These are phyloP conservation scores for Pseudophaeomoniella oleicola DNA, from an alignment of 2,329 filamentous ascomycete genomes.

Conservation along the genomic window DNA sequence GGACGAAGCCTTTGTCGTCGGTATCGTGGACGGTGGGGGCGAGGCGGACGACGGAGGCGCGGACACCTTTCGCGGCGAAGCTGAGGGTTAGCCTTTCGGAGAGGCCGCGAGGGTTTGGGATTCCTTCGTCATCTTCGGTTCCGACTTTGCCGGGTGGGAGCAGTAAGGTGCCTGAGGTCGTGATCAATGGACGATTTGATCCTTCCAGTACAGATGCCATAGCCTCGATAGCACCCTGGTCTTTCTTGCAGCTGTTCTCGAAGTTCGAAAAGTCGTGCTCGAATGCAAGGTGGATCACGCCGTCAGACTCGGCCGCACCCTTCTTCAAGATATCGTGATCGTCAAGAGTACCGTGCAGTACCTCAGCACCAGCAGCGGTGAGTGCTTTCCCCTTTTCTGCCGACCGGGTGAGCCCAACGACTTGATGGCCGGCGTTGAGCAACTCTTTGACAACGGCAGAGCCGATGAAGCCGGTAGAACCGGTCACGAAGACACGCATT, in stretches of 20 bases:
- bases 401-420: conserved; percentile 26
- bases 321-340: conserved; percentile 19
- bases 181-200: conserved; percentile 20
- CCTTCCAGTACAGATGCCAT: conserved; percentile 19
- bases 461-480: conserved; percentile 30
- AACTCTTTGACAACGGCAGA: conserved; percentile 23
- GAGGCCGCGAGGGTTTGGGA: too few relatives aligned
- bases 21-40: conserved; percentile 24
- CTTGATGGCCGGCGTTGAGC: conserved; percentile 22
- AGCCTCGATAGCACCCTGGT: conserved; percentile 21
- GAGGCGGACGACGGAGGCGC: conserved; percentile 21
- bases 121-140: conserved; percentile 15
- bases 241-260: conserved; percentile 12
- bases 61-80: conserved; percentile 14
- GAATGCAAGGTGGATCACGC: conserved; percentile 28
- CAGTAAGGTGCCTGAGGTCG: conserved; percentile 21
- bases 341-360: conserved; percentile 20
- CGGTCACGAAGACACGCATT: conserved; percentile 27
- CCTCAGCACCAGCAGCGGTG: conserved; percentile 16
- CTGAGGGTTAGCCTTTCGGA: too few relatives aligned
- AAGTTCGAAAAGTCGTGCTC: conserved; percentile 25
- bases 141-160: conserved; percentile 13
- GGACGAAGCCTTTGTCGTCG: conserved; percentile 18
- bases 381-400: conserved; percentile 17
- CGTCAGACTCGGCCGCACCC: conserved; percentile 20